Conservation (phyloP, 2,329 filamentous ascomycete genomes). For the Diaporthe destruens region DNA sequence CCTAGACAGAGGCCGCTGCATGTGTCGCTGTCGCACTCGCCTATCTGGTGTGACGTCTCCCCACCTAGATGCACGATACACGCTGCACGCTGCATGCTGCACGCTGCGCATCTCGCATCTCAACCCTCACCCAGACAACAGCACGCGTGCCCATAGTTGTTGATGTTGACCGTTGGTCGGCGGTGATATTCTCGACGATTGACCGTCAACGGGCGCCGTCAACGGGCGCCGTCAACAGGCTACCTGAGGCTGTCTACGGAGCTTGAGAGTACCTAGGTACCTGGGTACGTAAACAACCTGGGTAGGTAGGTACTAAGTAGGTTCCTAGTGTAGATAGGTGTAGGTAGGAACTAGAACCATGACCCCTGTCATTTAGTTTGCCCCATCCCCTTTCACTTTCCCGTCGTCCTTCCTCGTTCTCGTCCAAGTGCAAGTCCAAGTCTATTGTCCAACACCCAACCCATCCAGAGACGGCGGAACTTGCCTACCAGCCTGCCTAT, state of each 20-base stretch:
- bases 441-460: too few species aligned
- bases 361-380: constrained; percentile 10
- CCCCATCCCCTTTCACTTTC: neutral
- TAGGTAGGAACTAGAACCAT: constrained; percentile 1
- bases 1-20: constrained; percentile 18
- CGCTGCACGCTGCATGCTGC: constrained; percentile 7
- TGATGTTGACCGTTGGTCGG: neutral
- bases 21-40: constrained; percentile 27
- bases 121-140: neutral
- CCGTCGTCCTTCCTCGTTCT: neutral
- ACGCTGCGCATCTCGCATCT: neutral
- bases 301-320: too few species aligned
- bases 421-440: constrained; percentile 9
- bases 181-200: neutral
- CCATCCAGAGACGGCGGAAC: constrained; percentile 3
- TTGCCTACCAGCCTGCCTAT: neutral
- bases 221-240: too few species aligned
- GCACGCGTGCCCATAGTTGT: neutral
- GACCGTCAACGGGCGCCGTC: neutral
- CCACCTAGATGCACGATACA: neutral
- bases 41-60: constrained; percentile 37
- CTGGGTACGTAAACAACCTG: too few species aligned
- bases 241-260: too few species aligned
- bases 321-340: neutral
- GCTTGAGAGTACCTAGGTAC: too few species aligned